Conservation (phyloP, 176 grass and related monocot genomes). For the Canna indica region DNA sequence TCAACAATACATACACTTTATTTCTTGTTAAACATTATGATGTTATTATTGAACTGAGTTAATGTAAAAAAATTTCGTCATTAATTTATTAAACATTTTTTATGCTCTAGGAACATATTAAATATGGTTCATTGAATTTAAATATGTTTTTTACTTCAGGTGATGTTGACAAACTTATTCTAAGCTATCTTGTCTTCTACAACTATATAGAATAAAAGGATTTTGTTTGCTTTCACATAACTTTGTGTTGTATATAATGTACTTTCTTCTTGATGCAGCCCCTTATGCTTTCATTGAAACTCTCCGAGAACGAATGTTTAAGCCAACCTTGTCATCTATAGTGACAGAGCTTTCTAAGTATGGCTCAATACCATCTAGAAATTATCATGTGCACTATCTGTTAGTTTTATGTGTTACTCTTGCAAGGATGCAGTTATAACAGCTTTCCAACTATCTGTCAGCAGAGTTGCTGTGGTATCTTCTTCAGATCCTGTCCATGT, state of each 20-base stretch:
- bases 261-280: conserved; percentile 33
- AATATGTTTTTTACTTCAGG: background rate
- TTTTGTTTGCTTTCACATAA: background rate
- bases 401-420: background rate
- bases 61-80: conserved; percentile 1
- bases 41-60: no score
- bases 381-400: conserved; percentile 21
- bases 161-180: background rate
- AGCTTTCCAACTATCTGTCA: conserved; percentile 16
- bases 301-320: conserved; percentile 90
- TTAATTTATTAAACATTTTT: background rate
- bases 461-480: conserved; percentile 72
- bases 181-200: background rate
- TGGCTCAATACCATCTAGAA: conserved; percentile 3
- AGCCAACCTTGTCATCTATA: conserved; percentile 77
- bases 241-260: background rate
- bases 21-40: conserved; percentile 20
- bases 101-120: background rate
- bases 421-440: background rate
- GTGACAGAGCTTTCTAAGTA: conserved; percentile 72
- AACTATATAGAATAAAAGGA: background rate
- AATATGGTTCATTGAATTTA: background rate
- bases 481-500: conserved; percentile 83
- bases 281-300: conserved; percentile 85
- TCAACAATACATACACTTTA: background rate